Conservation (phyloP, 768 basidiomycete species). For the Hypholoma fasciculare region DNA sequence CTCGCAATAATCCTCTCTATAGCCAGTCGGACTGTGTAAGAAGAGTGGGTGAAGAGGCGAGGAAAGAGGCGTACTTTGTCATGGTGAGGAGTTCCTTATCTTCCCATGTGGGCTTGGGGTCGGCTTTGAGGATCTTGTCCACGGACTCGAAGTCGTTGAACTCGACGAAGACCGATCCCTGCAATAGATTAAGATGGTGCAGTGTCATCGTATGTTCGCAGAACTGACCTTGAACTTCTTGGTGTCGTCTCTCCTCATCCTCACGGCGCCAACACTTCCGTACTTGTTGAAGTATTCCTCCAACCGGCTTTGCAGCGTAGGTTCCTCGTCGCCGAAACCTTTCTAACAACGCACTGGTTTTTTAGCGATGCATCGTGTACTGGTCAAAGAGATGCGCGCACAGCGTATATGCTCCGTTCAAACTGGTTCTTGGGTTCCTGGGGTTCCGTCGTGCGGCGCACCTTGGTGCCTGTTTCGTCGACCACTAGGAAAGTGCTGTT, state of each 20-base stretch:
- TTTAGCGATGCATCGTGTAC: neutral
- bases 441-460: conserved; percentile 74
- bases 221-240: conserved; percentile 82
- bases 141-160: conserved; percentile 72
- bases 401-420: conserved; percentile 86
- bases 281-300: conserved; percentile 82
- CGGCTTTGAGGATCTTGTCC: conserved; percentile 74
- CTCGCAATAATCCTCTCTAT: conserved; percentile 82
- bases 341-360: conserved; percentile 50
- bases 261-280: conserved; percentile 76
- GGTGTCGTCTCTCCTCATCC: conserved; percentile 83
- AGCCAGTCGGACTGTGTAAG: neutral
- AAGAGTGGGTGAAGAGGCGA: neutral
- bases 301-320: conserved; percentile 66
- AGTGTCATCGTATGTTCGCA: neutral
- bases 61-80: conserved; percentile 68
- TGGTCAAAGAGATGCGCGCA: conserved; percentile 39
- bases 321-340: conserved; percentile 75
- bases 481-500: conserved; percentile 62
- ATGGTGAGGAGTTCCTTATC: conserved; percentile 77
- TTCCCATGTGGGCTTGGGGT: conserved; percentile 81
- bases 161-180: conserved; percentile 95
- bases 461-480: conserved; percentile 68
- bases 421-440: conserved; percentile 78
- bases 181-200: neutral